Percentiles rank a stretch among this genome's conserved stretches.
Conservation (phyloP, 345 rosid genomes). For the Gynandropsis gynandra region DNA sequence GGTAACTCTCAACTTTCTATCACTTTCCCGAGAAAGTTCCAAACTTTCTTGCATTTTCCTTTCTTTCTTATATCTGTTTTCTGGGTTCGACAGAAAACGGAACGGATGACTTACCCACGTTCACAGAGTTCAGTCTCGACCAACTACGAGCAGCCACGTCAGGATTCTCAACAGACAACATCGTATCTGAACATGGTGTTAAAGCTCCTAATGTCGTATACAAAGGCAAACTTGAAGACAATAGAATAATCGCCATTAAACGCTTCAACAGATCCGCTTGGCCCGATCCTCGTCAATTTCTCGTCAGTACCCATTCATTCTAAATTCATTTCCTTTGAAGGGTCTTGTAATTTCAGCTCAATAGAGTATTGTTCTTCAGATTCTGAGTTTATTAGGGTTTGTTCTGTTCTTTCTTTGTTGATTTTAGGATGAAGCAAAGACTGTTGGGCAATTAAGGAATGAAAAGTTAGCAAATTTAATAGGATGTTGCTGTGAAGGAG, state of each 20-base stretch:
- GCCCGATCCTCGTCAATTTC: slow-evolving; percentile 85
- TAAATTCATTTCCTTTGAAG: slow-evolving; percentile 6
- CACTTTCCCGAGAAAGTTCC: slow-evolving; percentile 25
- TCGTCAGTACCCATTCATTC: slow-evolving; percentile 30
- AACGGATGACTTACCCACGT: slow-evolving; percentile 43
- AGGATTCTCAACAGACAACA: slow-evolving; percentile 56
- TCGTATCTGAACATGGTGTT: slow-evolving; percentile 84
- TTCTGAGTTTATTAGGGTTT: neutral
- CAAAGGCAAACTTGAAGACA: slow-evolving; percentile 60
- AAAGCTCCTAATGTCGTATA: slow-evolving; percentile 84
- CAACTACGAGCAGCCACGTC: slow-evolving; percentile 57
- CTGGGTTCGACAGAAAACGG: slow-evolving; percentile 44
- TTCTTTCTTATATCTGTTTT: slow-evolving; percentile 1
- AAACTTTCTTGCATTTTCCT: slow-evolving; percentile 20
- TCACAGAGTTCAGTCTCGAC: slow-evolving; percentile 57
- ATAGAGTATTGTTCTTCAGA: neutral
- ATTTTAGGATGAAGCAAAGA: slow-evolving; percentile 66
- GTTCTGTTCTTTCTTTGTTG: slow-evolving; percentile 23
- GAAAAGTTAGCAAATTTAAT: slow-evolving; percentile 69
- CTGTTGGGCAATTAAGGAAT: slow-evolving; percentile 66
- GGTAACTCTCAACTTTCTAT: slow-evolving; percentile 34
- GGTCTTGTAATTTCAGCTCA: slow-evolving; percentile 7
- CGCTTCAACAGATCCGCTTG: slow-evolving; percentile 73
- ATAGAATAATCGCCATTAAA: slow-evolving; percentile 60
- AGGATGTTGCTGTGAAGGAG: slow-evolving; percentile 78